A percentile compares a stretch with the other conserved stretches of the same genome.
Conservation (phyloP, 345 rosid species). For the Eucalyptus erythrocorys region DNA sequence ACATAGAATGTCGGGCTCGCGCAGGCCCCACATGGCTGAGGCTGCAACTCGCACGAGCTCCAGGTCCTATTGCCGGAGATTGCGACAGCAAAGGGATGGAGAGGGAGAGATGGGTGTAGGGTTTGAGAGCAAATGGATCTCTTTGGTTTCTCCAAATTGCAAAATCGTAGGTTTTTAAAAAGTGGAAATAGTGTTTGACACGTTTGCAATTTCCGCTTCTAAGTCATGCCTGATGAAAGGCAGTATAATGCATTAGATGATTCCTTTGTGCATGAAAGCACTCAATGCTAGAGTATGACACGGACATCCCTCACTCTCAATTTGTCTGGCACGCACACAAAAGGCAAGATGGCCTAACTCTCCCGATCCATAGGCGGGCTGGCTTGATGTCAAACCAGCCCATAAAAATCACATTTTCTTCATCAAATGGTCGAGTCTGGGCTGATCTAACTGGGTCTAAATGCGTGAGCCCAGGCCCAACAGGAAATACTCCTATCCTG, state of each 20-base stretch:
- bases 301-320: neutral
- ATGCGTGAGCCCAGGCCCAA: neutral
- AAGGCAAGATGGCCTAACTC: neutral
- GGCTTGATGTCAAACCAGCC: neutral
- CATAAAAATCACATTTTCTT: neutral
- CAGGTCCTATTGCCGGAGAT: neutral
- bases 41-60: neutral
- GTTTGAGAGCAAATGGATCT: neutral
- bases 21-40: neutral
- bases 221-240: neutral
- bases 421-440: neutral
- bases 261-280: neutral
- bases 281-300: neutral
- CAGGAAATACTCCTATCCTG: neutral
- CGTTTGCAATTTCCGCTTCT: neutral
- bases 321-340: neutral
- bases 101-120: neutral
- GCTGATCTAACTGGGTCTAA: neutral
- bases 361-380: neutral
- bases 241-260: neutral
- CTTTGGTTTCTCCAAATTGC: neutral
- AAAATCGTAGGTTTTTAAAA: neutral
- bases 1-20: neutral
- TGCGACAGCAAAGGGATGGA: neutral
- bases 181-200: neutral